Base-by-base conservation (phyloP, 2,329 filamentous ascomycete species). In the Xylariaceae sp. region DNA sequence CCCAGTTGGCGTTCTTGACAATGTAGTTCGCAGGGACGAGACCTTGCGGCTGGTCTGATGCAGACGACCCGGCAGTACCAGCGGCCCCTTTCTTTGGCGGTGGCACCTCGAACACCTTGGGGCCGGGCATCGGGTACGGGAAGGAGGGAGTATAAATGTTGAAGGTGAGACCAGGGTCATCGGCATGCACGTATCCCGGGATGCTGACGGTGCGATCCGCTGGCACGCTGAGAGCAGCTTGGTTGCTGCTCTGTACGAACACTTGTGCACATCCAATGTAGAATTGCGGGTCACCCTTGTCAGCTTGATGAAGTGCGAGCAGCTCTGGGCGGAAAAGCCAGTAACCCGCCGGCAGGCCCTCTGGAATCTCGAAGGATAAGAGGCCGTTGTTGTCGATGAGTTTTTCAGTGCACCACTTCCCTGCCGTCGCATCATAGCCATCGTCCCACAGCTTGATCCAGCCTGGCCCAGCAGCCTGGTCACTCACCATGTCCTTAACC, bases 371-470 rank as follows among this genome's bases (percentile, higher is more conserved):
- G 53, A 89, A 78, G 4, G 82, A 84, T 10, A 91, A 73, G 16
- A 85, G 75, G 11, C 87, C 87, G 18, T 84, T 77, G 70, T 84
- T 84, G 48, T 73, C 77, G 53, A 87, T 87, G 53, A 92, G 76
- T 55, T 82, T 83, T 65, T 89, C 82, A 3, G 85, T 87, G 71
- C 88, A 91, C 87, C 88, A 92, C 67, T 82, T 75, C 23, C 75
- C 69, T 1, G 75, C 75, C 4, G 67, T 61, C 4, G 73, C 67
- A 62, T 88, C 78, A 71, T 88, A 89, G 39, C 85, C 86, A 45
- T 86, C 79, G 53, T 89, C 81, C 77, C 81, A 90, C 67, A 92
- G 82, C 78, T 91, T 91, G 79, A 92, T 89, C 89, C 88, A 92
- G 32, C 88, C 88, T 44, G 77, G 73, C 4, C 88, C 87, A 20